These are phyloP conservation scores for Nemophila menziesii DNA, from an alignment of 257 asterid genomes.

Conservation along the genomic window DNA sequence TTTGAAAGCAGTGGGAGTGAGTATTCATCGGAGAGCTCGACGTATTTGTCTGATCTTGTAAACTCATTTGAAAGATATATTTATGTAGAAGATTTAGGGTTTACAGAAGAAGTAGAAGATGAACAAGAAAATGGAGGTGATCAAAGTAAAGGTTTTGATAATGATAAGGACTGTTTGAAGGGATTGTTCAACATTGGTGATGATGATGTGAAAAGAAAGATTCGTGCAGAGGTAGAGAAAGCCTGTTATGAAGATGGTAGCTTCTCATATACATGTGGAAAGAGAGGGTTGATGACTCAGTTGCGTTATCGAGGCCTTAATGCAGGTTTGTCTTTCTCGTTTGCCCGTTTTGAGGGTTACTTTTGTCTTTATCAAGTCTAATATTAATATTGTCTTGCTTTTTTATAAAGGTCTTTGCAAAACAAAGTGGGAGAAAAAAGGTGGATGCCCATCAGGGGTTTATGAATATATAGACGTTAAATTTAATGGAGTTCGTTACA, in stretches of 20 bases:
- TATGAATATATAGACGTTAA: conserved; percentile 61
- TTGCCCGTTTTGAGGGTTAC: not conserved
- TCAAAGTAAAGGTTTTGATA: conserved; percentile 4
- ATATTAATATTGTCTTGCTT: no score
- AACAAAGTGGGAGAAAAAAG: conserved; percentile 61
- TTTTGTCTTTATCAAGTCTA: no score
- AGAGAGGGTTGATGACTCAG: conserved; percentile 37
- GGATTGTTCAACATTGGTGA: conserved; percentile 15
- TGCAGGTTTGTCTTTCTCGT: conserved; percentile 26
- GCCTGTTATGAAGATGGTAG: conserved; percentile 12
- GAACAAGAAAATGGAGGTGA: conserved; percentile 13
- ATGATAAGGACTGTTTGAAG: conserved; percentile 22
- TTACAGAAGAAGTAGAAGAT: conserved; percentile 1
- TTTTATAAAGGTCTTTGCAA: conserved; percentile 63
- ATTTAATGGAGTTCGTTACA: conserved; percentile 30
- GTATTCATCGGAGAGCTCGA: conserved; percentile 27
- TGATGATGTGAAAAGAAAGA: conserved; percentile 9
- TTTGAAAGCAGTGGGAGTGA: conserved; percentile 81
- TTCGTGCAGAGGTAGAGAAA: conserved; percentile 19
- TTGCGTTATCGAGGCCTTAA: conserved; percentile 33
- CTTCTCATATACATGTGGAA: conserved; percentile 22
- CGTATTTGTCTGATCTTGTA: conserved; percentile 51
- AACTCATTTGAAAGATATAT: conserved; percentile 48
- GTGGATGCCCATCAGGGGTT: conserved; percentile 32
- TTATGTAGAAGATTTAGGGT: not conserved